Evolutionary conservation across 2,329 filamentous ascomycete species (phyloP).

Genomic region (Thermoascus crustaceus): DNA sequence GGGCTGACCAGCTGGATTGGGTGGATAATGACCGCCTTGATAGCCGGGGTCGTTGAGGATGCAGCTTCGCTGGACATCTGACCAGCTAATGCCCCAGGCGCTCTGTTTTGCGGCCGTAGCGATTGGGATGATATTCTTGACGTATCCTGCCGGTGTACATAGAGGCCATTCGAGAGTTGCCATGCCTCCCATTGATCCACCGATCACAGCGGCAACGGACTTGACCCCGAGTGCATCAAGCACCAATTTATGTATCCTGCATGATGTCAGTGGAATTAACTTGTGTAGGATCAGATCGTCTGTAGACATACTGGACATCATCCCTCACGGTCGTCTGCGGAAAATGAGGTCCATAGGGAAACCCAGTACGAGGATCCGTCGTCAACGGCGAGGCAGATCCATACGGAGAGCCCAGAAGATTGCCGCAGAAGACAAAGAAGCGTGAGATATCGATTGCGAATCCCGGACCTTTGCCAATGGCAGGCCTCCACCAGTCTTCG

Average conservation of each 20-base stretch:
- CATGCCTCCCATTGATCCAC: constrained; percentile 83
- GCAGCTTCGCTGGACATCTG: constrained; percentile 77
- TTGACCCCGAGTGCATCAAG: constrained; percentile 72
- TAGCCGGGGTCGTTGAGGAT: constrained; percentile 28
- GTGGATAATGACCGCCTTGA: constrained; percentile 26
- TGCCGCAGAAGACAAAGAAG: constrained; percentile 55
- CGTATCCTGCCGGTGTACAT: constrained; percentile 57
- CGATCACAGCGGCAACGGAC: constrained; percentile 70
- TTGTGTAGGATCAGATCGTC: constrained; percentile 10
- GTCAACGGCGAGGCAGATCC: constrained; percentile 32
- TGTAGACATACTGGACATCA: constrained; percentile 53
- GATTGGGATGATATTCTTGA: constrained; percentile 71
- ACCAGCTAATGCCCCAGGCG: constrained; percentile 87
- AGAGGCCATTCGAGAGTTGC: constrained; percentile 85
- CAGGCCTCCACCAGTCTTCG: constrained; percentile 79
- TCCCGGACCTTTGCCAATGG: constrained; percentile 57
- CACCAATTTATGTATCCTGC: constrained; percentile 60
- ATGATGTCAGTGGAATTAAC: not conserved
- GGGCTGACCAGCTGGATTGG: constrained; percentile 25
- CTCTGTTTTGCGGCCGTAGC: constrained; percentile 78
- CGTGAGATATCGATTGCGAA: constrained; percentile 72
- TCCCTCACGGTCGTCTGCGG: constrained; percentile 76
- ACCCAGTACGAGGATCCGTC: constrained; percentile 78
- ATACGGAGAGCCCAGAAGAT: not conserved
- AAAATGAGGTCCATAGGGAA: constrained; percentile 81